These are phyloP conservation scores for Vitis hybrid DNA, from an alignment of 177 flowering plant genomes.

Conservation along the genomic window DNA sequence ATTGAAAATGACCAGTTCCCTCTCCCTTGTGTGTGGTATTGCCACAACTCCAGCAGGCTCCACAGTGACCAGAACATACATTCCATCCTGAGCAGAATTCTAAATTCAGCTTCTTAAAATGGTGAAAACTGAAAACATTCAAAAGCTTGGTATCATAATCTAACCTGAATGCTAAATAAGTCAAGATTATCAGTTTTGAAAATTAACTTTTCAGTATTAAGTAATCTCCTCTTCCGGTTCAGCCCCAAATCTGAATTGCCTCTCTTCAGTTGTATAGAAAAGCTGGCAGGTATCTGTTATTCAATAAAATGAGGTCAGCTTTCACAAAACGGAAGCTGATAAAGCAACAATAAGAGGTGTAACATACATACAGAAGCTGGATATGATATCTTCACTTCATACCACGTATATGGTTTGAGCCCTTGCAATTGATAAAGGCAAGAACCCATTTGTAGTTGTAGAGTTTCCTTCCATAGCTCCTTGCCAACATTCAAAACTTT, in stretches of 20 bases:
- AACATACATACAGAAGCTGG: constrained; percentile 94
- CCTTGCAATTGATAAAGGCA: constrained; percentile 62
- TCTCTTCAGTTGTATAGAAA: constrained; percentile 58
- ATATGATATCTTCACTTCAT: constrained; percentile 98
- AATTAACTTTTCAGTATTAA: constrained; percentile 85
- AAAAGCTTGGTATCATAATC: background rate
- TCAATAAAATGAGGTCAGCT: constrained; percentile 8
- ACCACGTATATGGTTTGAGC: constrained; percentile 68
- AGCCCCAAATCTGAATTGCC: constrained; percentile 29
- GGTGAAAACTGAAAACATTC: background rate
- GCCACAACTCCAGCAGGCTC: constrained; percentile 90
- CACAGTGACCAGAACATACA: constrained; percentile 60
- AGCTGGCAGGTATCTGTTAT: constrained; percentile 78
- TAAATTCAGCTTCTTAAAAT: constrained; percentile 11
- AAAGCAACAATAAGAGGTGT: constrained; percentile 6
- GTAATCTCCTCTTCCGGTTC: constrained; percentile 59
- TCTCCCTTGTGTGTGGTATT: constrained; percentile 55
- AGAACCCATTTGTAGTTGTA: constrained; percentile 69
- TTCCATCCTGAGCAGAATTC: constrained; percentile 33
- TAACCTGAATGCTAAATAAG: constrained; percentile 32
- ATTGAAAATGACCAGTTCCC: constrained; percentile 60
- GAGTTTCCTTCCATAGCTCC: constrained; percentile 61
- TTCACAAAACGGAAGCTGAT: background rate
- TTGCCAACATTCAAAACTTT: constrained; percentile 63
- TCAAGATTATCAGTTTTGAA: constrained; percentile 51